A percentile compares a stretch with the other conserved stretches of the same genome.
Conservation (phyloP, 352 stramenopile genomes). For the Globisporangium camurandrum region DNA sequence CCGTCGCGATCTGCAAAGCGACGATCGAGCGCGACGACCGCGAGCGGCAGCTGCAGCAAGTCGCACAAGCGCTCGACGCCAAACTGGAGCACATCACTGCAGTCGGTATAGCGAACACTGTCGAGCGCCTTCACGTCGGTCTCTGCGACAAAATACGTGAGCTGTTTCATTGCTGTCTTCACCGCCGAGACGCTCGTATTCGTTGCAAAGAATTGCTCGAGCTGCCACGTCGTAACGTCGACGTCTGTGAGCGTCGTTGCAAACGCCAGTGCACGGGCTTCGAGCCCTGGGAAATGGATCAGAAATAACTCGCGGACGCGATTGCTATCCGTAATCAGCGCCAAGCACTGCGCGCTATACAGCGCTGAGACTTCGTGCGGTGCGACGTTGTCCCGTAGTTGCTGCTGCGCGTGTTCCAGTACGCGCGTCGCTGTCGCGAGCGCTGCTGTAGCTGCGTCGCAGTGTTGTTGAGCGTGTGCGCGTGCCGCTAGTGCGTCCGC, state of each 20-base stretch:
- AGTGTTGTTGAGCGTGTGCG: conserved; percentile 11
- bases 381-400: conserved; percentile 22
- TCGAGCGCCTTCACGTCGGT: conserved; percentile 47
- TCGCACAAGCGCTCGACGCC: conserved; percentile 54
- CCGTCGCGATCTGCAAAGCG: not conserved
- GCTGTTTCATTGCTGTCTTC: conserved; percentile 42
- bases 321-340: conserved; percentile 27
- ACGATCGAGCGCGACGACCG: conserved; percentile 19
- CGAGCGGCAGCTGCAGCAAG: conserved; percentile 37
- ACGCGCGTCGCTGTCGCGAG: conserved; percentile 11
- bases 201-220: conserved; percentile 52
- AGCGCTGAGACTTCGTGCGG: conserved; percentile 48
- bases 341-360: conserved; percentile 34
- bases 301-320: conserved; percentile 56
- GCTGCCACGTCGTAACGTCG: conserved; percentile 48
- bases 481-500: conserved; percentile 17
- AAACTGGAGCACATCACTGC: conserved; percentile 49
- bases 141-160: conserved; percentile 43
- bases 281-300: conserved; percentile 50
- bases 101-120: conserved; percentile 27
- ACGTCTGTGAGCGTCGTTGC: conserved; percentile 31
- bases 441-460: conserved; percentile 7
- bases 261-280: conserved; percentile 54
- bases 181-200: conserved; percentile 50
- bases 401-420: conserved; percentile 13